Conservation (phyloP, 2,329 filamentous ascomycete genomes). For the Blastomyces silverae region DNA sequence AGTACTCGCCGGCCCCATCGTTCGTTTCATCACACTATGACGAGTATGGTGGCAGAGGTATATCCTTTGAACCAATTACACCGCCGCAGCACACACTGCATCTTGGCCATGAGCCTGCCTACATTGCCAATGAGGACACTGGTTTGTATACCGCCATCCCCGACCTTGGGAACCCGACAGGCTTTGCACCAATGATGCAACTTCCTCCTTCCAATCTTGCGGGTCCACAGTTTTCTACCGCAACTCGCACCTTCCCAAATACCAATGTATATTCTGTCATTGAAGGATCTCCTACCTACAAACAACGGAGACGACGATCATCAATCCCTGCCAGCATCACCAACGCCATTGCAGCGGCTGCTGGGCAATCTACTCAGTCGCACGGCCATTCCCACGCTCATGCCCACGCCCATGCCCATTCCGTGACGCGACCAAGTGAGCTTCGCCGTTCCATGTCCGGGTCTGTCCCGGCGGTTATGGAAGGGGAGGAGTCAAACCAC, state of each 20-base stretch:
- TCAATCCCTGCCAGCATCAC: constrained; percentile 80
- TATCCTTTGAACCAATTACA: constrained; percentile 95
- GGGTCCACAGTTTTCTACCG: constrained; percentile 69
- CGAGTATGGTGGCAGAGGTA: constrained; percentile 91
- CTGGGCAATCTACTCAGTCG: constrained; percentile 38
- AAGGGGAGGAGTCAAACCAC: constrained; percentile 69
- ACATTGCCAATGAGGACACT: constrained; percentile 97
- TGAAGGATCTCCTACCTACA: constrained; percentile 97
- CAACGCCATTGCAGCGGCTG: constrained; percentile 56
- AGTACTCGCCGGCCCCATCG: constrained; percentile 95
- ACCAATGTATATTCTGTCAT: constrained; percentile 92
- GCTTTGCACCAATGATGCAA: constrained; percentile 83
- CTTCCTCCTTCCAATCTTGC: constrained; percentile 78
- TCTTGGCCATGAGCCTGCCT: constrained; percentile 81
- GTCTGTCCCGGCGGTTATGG: constrained; percentile 73
- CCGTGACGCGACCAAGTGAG: constrained; percentile 63
- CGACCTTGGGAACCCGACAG: constrained; percentile 66
- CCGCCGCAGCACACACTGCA: constrained; percentile 83
- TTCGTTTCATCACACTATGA: constrained; percentile 99
- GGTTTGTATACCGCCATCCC: constrained; percentile 92
- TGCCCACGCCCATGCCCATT: constrained; percentile 37
- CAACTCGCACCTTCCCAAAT: constrained; percentile 58
- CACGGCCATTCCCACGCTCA: constrained; percentile 37
- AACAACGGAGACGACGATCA: constrained; percentile 88
- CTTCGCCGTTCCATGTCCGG: constrained; percentile 83